A percentile compares a stretch with the other conserved stretches of the same genome.
phyloP scores from a whole-genome alignment of 169 alveolate genomes.

The Cryptosporidium bovis region DNA sequence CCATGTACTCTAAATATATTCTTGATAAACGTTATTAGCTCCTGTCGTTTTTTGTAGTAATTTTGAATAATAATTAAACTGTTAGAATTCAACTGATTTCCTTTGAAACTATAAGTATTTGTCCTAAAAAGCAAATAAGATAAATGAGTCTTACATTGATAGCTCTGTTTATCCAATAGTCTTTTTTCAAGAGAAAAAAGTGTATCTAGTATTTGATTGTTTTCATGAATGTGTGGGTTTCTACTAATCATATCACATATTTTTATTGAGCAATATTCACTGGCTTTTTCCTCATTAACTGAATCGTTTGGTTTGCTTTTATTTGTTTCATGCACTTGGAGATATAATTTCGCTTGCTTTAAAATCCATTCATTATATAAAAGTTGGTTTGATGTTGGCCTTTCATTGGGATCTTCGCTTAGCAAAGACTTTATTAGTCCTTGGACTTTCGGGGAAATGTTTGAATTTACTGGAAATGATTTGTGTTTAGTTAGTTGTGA shows the following conservation, averaged over 20 bases:
- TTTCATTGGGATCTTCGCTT: conserved; percentile 42
- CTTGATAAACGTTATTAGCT: conserved; percentile 20
- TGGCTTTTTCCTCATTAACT: background rate
- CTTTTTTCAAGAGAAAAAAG: conserved; percentile 63
- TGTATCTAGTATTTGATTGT: conserved; percentile 29
- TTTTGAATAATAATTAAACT: conserved; percentile 23
- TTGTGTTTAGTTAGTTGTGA: conserved; percentile 22
- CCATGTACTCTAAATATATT: conserved; percentile 43
- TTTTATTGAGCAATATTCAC: conserved; percentile 37
- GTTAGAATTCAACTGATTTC: background rate
- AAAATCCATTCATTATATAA: conserved; percentile 70
- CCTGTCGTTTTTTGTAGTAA: conserved; percentile 38
- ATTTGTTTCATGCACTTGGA: background rate
- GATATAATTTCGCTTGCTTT: conserved; percentile 30
- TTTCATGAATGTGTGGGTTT: conserved; percentile 43
- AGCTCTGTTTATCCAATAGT: conserved; percentile 11
- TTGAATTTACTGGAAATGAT: conserved; percentile 30
- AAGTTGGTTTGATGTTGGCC: conserved; percentile 72
- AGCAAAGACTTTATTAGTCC: conserved; percentile 34
- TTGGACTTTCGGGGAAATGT: conserved; percentile 39
- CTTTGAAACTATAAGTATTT: conserved; percentile 2
- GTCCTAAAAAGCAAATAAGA: conserved; percentile 35
- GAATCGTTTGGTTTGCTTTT: background rate
- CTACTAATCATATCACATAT: conserved; percentile 59
- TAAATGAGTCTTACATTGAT: background rate